phyloP scores from a whole-genome alignment of 345 rosid genomes.

The Eucalyptus polybractea region DNA sequence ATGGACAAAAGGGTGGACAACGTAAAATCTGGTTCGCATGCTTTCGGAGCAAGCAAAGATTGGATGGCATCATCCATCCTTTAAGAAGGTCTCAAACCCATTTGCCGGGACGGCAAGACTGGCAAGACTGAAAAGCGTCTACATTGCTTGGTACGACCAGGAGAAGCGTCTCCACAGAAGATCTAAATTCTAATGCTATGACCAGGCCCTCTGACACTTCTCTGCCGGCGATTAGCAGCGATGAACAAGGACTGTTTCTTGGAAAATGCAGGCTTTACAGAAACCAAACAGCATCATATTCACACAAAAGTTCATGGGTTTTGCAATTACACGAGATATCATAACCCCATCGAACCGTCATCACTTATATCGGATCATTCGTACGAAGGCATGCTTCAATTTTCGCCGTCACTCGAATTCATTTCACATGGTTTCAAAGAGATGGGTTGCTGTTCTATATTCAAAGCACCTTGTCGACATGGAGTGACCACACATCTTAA shows the following conservation, averaged over 20 bases:
- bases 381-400: background rate
- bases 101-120: background rate
- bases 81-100: background rate
- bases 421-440: background rate
- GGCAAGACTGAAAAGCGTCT: background rate
- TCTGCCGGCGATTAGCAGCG: background rate
- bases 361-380: background rate
- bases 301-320: background rate
- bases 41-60: background rate
- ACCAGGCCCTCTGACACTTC: background rate
- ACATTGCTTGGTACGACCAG: background rate
- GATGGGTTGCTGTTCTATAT: background rate
- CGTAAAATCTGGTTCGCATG: background rate
- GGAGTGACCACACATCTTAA: background rate
- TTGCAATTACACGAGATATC: background rate
- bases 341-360: background rate
- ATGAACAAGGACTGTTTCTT: background rate
- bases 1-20: background rate
- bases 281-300: background rate
- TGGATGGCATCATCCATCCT: background rate
- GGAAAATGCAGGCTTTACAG: background rate
- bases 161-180: background rate
- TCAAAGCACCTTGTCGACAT: background rate
- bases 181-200: background rate
- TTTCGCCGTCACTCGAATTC: background rate